phyloP scores from a whole-genome alignment of 2,329 filamentous ascomycete genomes.

The Neurospora sp. region DNA sequence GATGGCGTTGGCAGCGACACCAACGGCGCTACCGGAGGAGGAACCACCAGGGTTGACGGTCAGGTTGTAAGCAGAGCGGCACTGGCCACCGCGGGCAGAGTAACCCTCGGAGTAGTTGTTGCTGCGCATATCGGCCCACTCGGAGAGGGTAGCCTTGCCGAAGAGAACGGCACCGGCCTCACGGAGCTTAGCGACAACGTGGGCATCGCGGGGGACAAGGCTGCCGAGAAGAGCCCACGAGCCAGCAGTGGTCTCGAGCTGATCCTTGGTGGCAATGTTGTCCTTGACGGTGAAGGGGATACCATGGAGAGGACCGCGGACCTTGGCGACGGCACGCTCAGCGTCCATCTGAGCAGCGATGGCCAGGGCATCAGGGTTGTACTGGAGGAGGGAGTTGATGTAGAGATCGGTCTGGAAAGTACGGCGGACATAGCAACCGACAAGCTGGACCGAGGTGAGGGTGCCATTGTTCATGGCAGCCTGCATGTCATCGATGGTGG shows the following conservation, averaged over 20 bases:
- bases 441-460: slow-evolving; percentile 48
- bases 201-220: slow-evolving; percentile 57
- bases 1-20: slow-evolving; percentile 38
- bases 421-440: slow-evolving; percentile 53
- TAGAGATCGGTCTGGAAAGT: slow-evolving; percentile 54
- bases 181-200: slow-evolving; percentile 51
- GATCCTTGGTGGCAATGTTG: slow-evolving; percentile 59
- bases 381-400: slow-evolving; percentile 52
- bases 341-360: slow-evolving; percentile 53
- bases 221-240: slow-evolving; percentile 57
- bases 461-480: slow-evolving; percentile 40
- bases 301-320: slow-evolving; percentile 58
- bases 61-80: slow-evolving; percentile 11
- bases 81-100: slow-evolving; percentile 11
- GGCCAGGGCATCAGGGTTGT: slow-evolving; percentile 56
- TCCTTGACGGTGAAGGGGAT: slow-evolving; percentile 71
- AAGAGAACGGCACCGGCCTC: slow-evolving; percentile 59
- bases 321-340: slow-evolving; percentile 45
- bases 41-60: slow-evolving; percentile 10
- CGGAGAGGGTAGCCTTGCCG: slow-evolving; percentile 60
- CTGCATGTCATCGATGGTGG: slow-evolving; percentile 60
- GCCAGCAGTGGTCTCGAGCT: slow-evolving; percentile 66
- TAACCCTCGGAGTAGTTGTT: slow-evolving; percentile 61
- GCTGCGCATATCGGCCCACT: slow-evolving; percentile 66
- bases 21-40: slow-evolving; percentile 9